A percentile compares a stretch with the other conserved stretches of the same genome.
These are phyloP conservation scores for Leccinum fallax DNA, from an alignment of 1,284 basidiomycete species.

Conservation along the genomic window DNA sequence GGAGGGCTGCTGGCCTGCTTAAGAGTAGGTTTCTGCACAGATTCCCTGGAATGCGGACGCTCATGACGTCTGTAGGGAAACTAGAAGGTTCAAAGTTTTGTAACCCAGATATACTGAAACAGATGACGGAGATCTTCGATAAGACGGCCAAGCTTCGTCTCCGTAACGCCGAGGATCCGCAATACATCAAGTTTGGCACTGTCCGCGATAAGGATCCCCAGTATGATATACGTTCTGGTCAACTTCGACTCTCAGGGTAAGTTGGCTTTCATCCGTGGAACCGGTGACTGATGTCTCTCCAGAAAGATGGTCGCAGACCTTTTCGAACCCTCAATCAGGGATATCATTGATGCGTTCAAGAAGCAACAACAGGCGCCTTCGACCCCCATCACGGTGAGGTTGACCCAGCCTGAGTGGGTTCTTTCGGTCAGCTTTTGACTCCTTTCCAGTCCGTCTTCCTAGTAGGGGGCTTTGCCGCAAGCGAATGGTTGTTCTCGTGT, in stretches of 20 bases:
- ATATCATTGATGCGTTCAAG: constrained; percentile 43
- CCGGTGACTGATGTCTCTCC: neutral
- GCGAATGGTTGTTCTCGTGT: constrained; percentile 47
- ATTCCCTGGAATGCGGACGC: too few relatives aligned
- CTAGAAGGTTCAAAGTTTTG: constrained; percentile 35
- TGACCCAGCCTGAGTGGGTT: neutral
- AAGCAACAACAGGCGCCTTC: constrained; percentile 36
- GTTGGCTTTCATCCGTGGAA: constrained; percentile 4
- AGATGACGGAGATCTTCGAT: constrained; percentile 52
- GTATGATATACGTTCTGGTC: constrained; percentile 48
- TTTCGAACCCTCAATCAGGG: constrained; percentile 49
- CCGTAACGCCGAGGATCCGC: constrained; percentile 42
- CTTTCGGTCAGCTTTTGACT: neutral
- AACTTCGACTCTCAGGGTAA: constrained; percentile 47
- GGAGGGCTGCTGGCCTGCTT: constrained; percentile 41
- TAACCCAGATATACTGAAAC: constrained; percentile 39
- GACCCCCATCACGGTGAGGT: constrained; percentile 38
- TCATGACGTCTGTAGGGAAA: constrained; percentile 33
- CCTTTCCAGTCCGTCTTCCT: constrained; percentile 37
- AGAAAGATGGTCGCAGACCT: constrained; percentile 45
- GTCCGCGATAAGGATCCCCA: constrained; percentile 46
- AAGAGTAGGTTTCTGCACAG: constrained; percentile 29
- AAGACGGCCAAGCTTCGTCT: constrained; percentile 53
- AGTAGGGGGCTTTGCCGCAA: constrained; percentile 54
- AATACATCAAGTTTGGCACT: constrained; percentile 54